Evolutionary conservation across 441 rosid genomes (phyloP).

Genomic region (Flueggea neowawraea): DNA sequence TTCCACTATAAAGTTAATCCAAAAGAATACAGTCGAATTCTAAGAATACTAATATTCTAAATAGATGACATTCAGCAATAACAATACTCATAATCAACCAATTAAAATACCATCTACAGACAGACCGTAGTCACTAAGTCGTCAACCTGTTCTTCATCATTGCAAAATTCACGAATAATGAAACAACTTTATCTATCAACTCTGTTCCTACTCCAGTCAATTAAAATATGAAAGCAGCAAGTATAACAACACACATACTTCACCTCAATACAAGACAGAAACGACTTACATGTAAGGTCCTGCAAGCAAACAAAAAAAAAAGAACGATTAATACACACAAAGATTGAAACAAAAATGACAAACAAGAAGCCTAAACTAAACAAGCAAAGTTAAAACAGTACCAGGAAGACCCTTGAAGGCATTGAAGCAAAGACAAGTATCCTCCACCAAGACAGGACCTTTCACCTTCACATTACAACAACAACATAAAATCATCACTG

Average conservation of each 20-base stretch:
- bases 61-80: no score
- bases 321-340: background rate
- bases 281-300: constrained; percentile 94
- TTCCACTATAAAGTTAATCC: no score
- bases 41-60: no score
- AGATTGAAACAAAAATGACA: background rate
- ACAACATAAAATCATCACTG: background rate
- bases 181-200: no score
- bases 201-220: no score
- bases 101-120: no score
- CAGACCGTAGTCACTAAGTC: no score
- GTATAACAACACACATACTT: background rate
- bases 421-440: constrained; percentile 95
- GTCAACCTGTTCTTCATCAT: no score
- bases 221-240: background rate
- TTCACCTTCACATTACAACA: constrained; percentile 50
- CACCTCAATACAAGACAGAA: background rate
- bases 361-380: background rate
- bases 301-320: constrained; percentile 35
- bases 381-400: constrained; percentile 11
- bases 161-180: no score
- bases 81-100: no score
- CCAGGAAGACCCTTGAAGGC: constrained; percentile 96
- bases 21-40: no score
- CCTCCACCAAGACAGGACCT: constrained; percentile 95